These are phyloP conservation scores for Medicago truncatula DNA, from an alignment of 306 rosid species.

Conservation along the genomic window MtrunA17r5.0-ANR NC_053042.1:38496501-38497000, in stretches of 20 bases:
- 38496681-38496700: constrained; percentile 10
- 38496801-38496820: constrained; percentile 1
- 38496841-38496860: constrained; percentile 8
- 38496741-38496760: constrained; percentile 19
- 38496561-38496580: constrained; percentile 38
- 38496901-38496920: constrained; percentile 62
- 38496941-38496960: constrained; percentile 65
- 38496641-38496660: constrained; percentile 35
- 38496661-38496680: not conserved
- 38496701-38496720: not conserved
- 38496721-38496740: not conserved
- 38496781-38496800: constrained; percentile 9
- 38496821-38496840: constrained; percentile 10
- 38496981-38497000: constrained; percentile 26
- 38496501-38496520: no score
- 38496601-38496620: constrained; percentile 17
- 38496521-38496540: constrained; percentile 1
- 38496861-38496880: constrained; percentile 25
- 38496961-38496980: constrained; percentile 44
- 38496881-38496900: constrained; percentile 23
- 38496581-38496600: constrained; percentile 37
- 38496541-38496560: constrained; percentile 5
- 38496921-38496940: constrained; percentile 8
- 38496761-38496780: not conserved
- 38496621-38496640: not conserved